Base-by-base conservation (phyloP, 768 basidiomycete genomes). In the Dentipellis fragilis region DNA sequence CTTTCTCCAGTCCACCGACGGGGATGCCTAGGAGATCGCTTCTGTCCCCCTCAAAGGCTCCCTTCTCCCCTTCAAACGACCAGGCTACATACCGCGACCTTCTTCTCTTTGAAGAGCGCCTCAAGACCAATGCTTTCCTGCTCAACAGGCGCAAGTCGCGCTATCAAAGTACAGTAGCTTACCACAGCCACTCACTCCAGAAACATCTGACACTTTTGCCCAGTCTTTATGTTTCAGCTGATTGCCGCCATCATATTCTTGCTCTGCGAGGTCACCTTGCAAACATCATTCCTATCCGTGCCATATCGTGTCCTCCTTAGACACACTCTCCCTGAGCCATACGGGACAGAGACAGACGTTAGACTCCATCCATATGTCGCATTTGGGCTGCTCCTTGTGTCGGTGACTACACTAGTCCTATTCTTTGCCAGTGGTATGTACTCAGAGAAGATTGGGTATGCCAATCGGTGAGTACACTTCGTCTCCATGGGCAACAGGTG, bases 391-490 rank as follows among this genome's bases (percentile, higher is more conserved):
- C 73, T 96, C 10, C 89, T 95, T 58, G 90, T 98, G 29, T 82
- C 87, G 17, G 83, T 92, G 54, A 93, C 92, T 12, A 94, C 94
- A 2, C 81, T 98, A 8, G 80, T 88, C 35, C 79, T 99, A 39
- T 96, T 98, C 77, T 97, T 96, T 67, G 92, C 93, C 9, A 94
- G 89, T 63, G 95, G 95, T 16, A 88, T 94, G 81, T 99, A 97
- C 65, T 76, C 86, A 3, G 93, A 99, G 69, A 94, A 95, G 73
- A 94, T 98, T 63, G 88, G 83, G 3, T 97, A 96, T 68, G 93
- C 95, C 17, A 93, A 96, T 73, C 87, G 87, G 94, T 94, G 67
- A 64, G 87, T 74, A 51, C 34, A 40, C 54, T 51, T 56, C 40
- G n/a, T n/a, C 45, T 23, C 48, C 46, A 19, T 29, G 14, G 56